Evolutionary conservation across 257 asterid genomes (phyloP), one percentile per base, ranked within the genome.

Genomic region (Prunella vulgaris): DNA sequence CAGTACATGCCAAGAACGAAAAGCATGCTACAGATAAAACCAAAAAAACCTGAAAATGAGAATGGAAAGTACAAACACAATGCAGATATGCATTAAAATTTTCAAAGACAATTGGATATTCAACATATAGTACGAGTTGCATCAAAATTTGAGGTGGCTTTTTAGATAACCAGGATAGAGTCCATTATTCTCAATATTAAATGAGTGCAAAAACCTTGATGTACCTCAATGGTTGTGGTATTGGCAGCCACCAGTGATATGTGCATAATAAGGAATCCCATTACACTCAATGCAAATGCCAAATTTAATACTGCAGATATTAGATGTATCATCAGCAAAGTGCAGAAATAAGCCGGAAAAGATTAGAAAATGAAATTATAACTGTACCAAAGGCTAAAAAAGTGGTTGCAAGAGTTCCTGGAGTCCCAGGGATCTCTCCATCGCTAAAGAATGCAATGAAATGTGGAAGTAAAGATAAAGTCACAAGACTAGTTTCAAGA

Each of bases 181-280:
- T 62, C 35, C 1, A 27, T 8, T 49, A 64, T 38, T 48, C 60
- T 59, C 56, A 64, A 72, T 53, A 17, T 49, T 21, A 49, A 70
- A 32, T 12, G 71, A 57, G 67, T 49, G 53, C 52, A 58, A 9
- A 64, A 75, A 42, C 72, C 10, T 63, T 38, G 52, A 44, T 63
- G 69, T 82, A 94, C 99, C 99, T 94, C 99, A 80, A 94, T 94
- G 35, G 99, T 94, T 5, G 99, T 91, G 72, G 99, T 94, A 75
- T 94, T 94, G 74, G 77, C 95, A 58, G 84, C 84, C 64, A 94
- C 97, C 83, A 94, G 66, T 2, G 97, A 86, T 74, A 94, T 85
- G 84, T 94, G 99, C 99, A 94, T 86, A 72, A 94, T 94, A 73
- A 94, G 83, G 81, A 94, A 91, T 22, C 99, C 99, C 92, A 94